These are phyloP conservation scores for Pyrenophora teres DNA, from an alignment of 2,329 filamentous ascomycete genomes.

Conservation along the genomic window DNA sequence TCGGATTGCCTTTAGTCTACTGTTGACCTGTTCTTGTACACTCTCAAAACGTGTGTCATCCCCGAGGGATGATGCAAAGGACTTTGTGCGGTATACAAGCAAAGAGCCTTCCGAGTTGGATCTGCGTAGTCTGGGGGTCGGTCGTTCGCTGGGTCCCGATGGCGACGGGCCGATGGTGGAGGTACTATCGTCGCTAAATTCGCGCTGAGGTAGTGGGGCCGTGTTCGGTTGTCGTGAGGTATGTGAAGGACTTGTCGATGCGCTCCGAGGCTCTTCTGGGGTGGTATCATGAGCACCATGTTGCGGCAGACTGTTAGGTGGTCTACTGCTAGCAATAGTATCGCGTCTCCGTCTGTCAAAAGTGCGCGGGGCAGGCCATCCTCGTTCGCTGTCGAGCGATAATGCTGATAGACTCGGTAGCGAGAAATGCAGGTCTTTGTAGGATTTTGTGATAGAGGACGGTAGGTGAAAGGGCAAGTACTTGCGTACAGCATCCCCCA, in stretches of 20 bases:
- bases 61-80: constrained; percentile 79
- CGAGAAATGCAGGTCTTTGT: constrained; percentile 44
- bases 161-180: constrained; percentile 18
- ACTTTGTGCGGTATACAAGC: constrained; percentile 72
- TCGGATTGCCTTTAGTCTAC: constrained; percentile 84
- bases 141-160: constrained; percentile 18
- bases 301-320: constrained; percentile 20
- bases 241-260: constrained; percentile 6
- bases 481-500: constrained; percentile 43
- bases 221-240: constrained; percentile 20
- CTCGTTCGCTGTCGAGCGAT: constrained; percentile 24
- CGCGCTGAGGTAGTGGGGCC: constrained; percentile 22
- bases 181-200: constrained; percentile 24
- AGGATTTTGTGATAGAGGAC: constrained; percentile 41
- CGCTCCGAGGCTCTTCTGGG: constrained; percentile 10
- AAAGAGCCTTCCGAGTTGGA: constrained; percentile 79
- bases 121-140: constrained; percentile 55
- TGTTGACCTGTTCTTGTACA: constrained; percentile 84
- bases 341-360: constrained; percentile 21
- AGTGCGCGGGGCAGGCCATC: constrained; percentile 10
- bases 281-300: constrained; percentile 23
- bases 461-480: constrained; percentile 46
- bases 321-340: constrained; percentile 15
- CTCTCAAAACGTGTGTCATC: constrained; percentile 81
- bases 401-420: constrained; percentile 41